A percentile compares a stretch with the other conserved stretches of the same genome.
phyloP scores from a whole-genome alignment of 192 early-diverging fungal species.

The Spizellomyces punctatus region DNA sequence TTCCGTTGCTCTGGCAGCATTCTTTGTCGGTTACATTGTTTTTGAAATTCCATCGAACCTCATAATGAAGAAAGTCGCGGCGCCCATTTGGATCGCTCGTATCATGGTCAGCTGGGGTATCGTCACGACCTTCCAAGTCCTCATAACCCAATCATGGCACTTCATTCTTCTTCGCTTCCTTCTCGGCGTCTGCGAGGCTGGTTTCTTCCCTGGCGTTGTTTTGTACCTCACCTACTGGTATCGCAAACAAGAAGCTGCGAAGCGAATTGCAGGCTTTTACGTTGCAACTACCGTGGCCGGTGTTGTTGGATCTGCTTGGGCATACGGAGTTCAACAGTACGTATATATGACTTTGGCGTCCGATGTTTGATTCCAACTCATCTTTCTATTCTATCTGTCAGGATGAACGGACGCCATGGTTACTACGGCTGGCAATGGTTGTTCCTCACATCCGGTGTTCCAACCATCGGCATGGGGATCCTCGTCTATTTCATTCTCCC shows the following conservation, averaged over 20 bases:
- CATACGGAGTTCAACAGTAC: constrained; percentile 55
- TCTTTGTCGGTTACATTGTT: constrained; percentile 72
- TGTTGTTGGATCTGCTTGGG: constrained; percentile 68
- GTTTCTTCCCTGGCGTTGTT: constrained; percentile 72
- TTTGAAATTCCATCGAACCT: constrained; percentile 83
- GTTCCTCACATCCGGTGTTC: constrained; percentile 69
- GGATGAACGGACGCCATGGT: too few relatives aligned
- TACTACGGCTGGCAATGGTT: constrained; percentile 41
- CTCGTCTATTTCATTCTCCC: constrained; percentile 47
- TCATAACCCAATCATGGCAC: constrained; percentile 29
- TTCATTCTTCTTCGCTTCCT: constrained; percentile 46
- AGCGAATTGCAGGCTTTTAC: constrained; percentile 69
- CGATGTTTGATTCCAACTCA: too few relatives aligned
- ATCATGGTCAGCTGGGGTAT: constrained; percentile 63
- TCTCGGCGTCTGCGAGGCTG: constrained; percentile 65
- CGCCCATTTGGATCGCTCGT: constrained; percentile 53
- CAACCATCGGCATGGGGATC: constrained; percentile 43
- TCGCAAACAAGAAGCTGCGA: constrained; percentile 63
- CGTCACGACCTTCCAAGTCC: constrained; percentile 34
- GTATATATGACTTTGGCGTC: too few relatives aligned
- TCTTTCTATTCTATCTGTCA: too few relatives aligned
- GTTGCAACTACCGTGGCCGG: constrained; percentile 73
- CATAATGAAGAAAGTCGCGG: constrained; percentile 64
- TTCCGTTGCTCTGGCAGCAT: constrained; percentile 66
- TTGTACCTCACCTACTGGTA: constrained; percentile 77